These are phyloP conservation scores for Amauroascus niger DNA, from an alignment of 2,329 filamentous ascomycete genomes.

Conservation along the genomic window DNA sequence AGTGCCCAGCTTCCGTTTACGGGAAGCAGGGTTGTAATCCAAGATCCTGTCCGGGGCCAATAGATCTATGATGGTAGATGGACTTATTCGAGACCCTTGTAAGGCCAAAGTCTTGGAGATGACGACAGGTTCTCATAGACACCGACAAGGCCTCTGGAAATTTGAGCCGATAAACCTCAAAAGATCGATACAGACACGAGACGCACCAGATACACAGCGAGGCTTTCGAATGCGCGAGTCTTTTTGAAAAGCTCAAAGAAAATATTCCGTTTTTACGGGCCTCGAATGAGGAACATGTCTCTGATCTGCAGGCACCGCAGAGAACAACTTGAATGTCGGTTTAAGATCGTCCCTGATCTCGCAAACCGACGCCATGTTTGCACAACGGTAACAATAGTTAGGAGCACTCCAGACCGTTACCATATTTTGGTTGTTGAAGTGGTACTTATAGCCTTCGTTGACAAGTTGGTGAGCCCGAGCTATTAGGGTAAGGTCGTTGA, in stretches of 20 bases:
- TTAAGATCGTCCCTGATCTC: conserved; percentile 75
- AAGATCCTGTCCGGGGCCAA: too few relatives aligned
- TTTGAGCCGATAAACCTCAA: background rate
- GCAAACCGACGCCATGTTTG: conserved; percentile 82
- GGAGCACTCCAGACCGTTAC: conserved; percentile 86
- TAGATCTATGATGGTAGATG: background rate
- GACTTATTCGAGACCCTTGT: background rate
- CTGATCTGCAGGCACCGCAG: conserved; percentile 40
- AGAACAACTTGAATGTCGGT: conserved; percentile 64
- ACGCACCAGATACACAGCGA: background rate
- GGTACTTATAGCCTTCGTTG: conserved; percentile 99
- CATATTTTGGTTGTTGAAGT: conserved; percentile 88
- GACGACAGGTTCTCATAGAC: background rate
- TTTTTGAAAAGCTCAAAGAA: conserved; percentile 27
- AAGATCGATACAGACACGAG: too few relatives aligned
- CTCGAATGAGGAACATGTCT: conserved; percentile 37
- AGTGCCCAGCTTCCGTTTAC: too few relatives aligned
- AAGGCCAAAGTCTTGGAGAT: too few relatives aligned
- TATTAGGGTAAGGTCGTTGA: conserved; percentile 92
- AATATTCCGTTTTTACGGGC: conserved; percentile 42
- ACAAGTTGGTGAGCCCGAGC: conserved; percentile 95
- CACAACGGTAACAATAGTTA: conserved; percentile 97
- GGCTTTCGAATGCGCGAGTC: background rate
- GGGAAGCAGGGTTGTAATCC: too few relatives aligned
- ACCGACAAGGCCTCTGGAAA: background rate